Evolutionary conservation across 2,329 filamentous ascomycete species (phyloP), one percentile per base, ranked within the genome.

Genomic region (Fusarium secorum): DNA sequence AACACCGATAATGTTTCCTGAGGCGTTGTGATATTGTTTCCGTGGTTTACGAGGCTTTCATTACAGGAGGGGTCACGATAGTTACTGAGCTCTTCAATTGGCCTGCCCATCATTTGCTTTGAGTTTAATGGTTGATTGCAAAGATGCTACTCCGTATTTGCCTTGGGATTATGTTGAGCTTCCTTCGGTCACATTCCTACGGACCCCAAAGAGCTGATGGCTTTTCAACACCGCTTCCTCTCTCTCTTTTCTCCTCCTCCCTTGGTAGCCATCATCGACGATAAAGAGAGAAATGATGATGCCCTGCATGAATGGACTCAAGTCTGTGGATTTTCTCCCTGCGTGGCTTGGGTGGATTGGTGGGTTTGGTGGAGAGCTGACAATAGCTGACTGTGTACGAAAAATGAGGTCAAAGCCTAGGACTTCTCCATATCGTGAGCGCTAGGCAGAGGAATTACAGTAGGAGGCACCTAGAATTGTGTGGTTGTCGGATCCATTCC

Each of bases 281-380:
- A 51, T 53, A 54, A 32, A 36, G 32, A 24, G 32, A 55, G 60
- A 22, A 46, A 64, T 60, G 60, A 68, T 69, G 42, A 32, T 70
- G 55, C 69, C 69, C 53, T 71, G 69, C 69, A 66, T 70, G 69
- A 70, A 66, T 66, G 18, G 22, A 35, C 22, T 35, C 22, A 10
- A 55, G 5, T 51, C 22, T 35, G 68, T 71, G 68, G 67, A 57
- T 57, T 51, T 35, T 28, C 66, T 70, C 52, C 44, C 64, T 45
- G 45, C 46, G 24, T 65, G 69, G 60, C 69, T 66, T 53, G 38
- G 65, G 65, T 70, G 44, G 69, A 70, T 58, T 62, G 64, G 65
- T 48, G 52, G 53, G 44, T 26, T 44, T 51, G 24, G 65, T 60
- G 68, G 44, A 48, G 64, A 59, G 64, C 54, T 59, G 45, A 51